A percentile compares a stretch with the other conserved stretches of the same genome.
phyloP scores from a whole-genome alignment of 2,329 filamentous ascomycete genomes.

The Penicillium sp. region DNA sequence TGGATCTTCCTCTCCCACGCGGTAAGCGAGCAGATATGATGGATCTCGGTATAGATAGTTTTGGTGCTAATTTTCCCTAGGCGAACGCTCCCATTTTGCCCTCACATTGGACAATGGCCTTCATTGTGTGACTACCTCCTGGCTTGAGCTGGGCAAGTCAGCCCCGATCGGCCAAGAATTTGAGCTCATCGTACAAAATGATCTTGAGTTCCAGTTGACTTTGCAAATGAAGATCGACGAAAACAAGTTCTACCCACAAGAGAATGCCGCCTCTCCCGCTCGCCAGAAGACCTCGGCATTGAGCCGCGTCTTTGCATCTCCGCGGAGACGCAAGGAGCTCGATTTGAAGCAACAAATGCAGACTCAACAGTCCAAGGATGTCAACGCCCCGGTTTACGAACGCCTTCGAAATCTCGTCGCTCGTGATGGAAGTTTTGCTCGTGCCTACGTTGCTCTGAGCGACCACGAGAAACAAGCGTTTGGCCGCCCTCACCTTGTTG shows the following conservation, averaged over 20 bases:
- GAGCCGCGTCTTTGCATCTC: constrained; percentile 85
- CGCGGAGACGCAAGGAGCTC: constrained; percentile 93
- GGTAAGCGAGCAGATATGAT: constrained; percentile 55
- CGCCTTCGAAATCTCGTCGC: constrained; percentile 80
- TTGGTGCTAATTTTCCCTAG: constrained; percentile 44
- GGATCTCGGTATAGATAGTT: neutral
- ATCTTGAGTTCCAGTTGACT: constrained; percentile 97
- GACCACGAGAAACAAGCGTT: constrained; percentile 86
- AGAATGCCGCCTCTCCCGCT: constrained; percentile 50
- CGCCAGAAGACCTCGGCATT: constrained; percentile 84
- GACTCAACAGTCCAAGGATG: constrained; percentile 66
- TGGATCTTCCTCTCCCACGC: constrained; percentile 78
- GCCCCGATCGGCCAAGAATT: constrained; percentile 98
- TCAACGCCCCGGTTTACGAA: constrained; percentile 61
- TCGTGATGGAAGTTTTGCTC: constrained; percentile 87
- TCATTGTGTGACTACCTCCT: constrained; percentile 94
- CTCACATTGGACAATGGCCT: constrained; percentile 96
- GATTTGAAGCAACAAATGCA: constrained; percentile 80
- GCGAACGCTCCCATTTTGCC: constrained; percentile 88
- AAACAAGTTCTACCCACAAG: constrained; percentile 55
- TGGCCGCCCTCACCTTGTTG: constrained; percentile 78
- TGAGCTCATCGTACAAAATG: constrained; percentile 91
- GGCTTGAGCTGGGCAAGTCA: constrained; percentile 84
- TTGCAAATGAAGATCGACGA: constrained; percentile 91
- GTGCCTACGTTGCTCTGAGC: constrained; percentile 88